Conservation (phyloP, 2,329 filamentous ascomycete species). For the Fusarium zealandicum region DNA sequence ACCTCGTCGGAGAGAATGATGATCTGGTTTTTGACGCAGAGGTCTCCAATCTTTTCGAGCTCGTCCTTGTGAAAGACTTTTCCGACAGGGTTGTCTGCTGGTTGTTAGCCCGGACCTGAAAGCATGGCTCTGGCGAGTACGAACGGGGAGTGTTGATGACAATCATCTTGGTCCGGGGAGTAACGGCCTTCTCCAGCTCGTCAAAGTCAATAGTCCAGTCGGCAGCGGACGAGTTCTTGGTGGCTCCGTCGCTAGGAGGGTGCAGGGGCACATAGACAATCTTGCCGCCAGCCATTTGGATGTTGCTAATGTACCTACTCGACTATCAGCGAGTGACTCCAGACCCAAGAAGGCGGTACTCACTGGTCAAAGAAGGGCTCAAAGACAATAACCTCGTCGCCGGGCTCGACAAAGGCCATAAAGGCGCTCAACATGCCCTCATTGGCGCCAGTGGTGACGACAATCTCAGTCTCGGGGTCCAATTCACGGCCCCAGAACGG, state of each 20-base stretch:
- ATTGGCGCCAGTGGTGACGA: conserved; percentile 91
- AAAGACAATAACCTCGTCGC: conserved; percentile 96
- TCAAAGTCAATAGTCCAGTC: conserved; percentile 90
- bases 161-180: conserved; percentile 92
- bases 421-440: conserved; percentile 96
- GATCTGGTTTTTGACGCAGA: conserved; percentile 92
- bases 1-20: conserved; percentile 93
- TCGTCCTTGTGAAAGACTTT: conserved; percentile 91
- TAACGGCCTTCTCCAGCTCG: conserved; percentile 82
- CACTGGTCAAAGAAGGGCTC: conserved; percentile 98
- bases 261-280: conserved; percentile 96
- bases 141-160: conserved; percentile 78
- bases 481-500: conserved; percentile 84
- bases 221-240: conserved; percentile 80
- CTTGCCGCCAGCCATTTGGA: conserved; percentile 95
- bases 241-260: conserved; percentile 81
- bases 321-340: conserved; percentile 1
- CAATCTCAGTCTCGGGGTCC: conserved; percentile 90
- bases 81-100: conserved; percentile 86
- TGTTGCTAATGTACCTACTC: conserved; percentile 81
- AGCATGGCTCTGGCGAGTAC: conserved; percentile 15
- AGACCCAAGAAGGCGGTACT: conserved; percentile 2
- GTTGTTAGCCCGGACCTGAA: conserved; percentile 14
- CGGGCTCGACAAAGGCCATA: conserved; percentile 94
- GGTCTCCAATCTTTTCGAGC: conserved; percentile 81